Evolutionary conservation across 805 yeast genomes (phyloP), one percentile per base, ranked within the genome.

Genomic region (Ogataea zsoltii): DNA sequence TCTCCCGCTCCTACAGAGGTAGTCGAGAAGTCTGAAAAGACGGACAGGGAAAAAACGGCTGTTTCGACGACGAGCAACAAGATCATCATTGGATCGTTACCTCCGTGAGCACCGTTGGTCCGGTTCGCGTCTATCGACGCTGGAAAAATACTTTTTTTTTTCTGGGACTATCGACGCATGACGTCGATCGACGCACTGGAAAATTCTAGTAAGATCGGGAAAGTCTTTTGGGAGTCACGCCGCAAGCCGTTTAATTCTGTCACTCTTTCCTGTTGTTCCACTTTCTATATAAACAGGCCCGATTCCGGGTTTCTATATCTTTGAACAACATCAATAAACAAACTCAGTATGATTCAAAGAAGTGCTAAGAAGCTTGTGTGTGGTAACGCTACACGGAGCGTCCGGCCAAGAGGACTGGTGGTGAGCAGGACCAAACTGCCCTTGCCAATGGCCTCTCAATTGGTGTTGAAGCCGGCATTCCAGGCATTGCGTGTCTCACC

Each of bases 151-250:
- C 9, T 5, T 21, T 21, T 21, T 21, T n/a, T n/a, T n/a, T n/a
- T n/a, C 28, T 11, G 28, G 10, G 28, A 25, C 7, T 34, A 18
- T 18, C 41, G 49, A 38, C 50, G 50, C 46, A n/a, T n/a, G n/a
- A n/a, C n/a, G 50, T 29, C 46, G 41, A 40, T 39, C 5, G 13
- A 14, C 23, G 16, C 12, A 19, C 47, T 40, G 43, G 54, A 50
- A 50, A 46, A 37, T 50, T 50, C 54, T 50, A 50, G 54, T 38
- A 40, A 25, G n/a, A 23, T 34, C 29, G 12, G 14, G 38, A 21
- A 23, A 35, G 5, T 35, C 14, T n/a, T 23, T 34, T 26, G 18
- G 38, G 30, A 35, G 38, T 25, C 16, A 35, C 38, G 38, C 38
- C 38, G 38, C 38, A 35, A 15, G 19, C 30, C 21, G 30, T 14